These are phyloP conservation scores for Epichloe baconii DNA, from an alignment of 2,329 filamentous ascomycete genomes.

Conservation along the genomic window DNA sequence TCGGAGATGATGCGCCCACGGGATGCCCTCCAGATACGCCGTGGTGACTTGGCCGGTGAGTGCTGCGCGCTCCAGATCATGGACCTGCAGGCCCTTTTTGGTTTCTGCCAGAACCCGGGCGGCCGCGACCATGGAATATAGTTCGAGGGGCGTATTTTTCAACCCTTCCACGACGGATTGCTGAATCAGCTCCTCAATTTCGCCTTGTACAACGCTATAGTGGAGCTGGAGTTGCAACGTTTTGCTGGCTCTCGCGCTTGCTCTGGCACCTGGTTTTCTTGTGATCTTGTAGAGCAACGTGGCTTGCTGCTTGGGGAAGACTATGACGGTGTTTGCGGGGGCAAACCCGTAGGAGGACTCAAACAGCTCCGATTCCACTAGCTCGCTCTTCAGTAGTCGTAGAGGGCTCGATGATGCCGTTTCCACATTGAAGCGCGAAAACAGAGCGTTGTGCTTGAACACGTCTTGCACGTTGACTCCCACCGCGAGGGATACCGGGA, in stretches of 20 bases:
- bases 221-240: conserved; percentile 56
- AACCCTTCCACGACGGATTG: conserved; percentile 29
- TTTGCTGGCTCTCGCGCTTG: conserved; percentile 19
- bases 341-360: conserved; percentile 46
- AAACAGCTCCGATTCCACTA: conserved; percentile 59
- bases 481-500: conserved; percentile 66
- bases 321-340: conserved; percentile 39
- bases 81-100: conserved; percentile 28
- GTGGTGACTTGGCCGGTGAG: conserved; percentile 40
- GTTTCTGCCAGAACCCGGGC: conserved; percentile 31
- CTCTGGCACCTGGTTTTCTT: conserved; percentile 32
- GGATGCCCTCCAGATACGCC: conserved; percentile 28
- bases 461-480: conserved; percentile 95
- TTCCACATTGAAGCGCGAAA: conserved; percentile 84
- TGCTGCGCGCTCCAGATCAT: conserved; percentile 43
- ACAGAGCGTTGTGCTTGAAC: conserved; percentile 71
- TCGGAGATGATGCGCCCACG: conserved; percentile 36
- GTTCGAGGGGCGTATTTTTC: conserved; percentile 25
- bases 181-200: conserved; percentile 44
- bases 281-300: conserved; percentile 69
- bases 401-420: conserved; percentile 66
- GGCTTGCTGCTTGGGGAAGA: conserved; percentile 73
- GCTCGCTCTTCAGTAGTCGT: conserved; percentile 55
- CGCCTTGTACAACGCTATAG: conserved; percentile 66
- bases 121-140: conserved; percentile 34